Evolutionary conservation across 352 stramenopile species (phyloP).

Genomic region (Pythium phragmitis): DNA sequence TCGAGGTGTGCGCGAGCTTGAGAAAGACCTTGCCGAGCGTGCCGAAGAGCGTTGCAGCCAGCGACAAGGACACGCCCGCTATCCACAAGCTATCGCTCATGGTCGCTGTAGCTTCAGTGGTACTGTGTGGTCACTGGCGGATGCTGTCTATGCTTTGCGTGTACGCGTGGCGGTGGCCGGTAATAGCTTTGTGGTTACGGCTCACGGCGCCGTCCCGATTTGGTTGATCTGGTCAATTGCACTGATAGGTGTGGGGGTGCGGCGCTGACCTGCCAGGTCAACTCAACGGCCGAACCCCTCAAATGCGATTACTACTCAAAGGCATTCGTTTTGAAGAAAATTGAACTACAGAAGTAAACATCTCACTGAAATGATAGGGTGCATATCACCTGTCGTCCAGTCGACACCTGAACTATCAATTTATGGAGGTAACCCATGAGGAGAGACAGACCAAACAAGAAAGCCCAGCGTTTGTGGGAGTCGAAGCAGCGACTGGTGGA

Average conservation of each 20-base stretch:
- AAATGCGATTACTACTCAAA: not conserved
- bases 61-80: constrained; percentile 73
- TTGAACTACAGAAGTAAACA: constrained; percentile 4
- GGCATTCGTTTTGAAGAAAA: constrained; percentile 12
- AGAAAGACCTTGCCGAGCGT: constrained; percentile 87
- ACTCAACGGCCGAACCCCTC: constrained; percentile 5
- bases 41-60: constrained; percentile 81
- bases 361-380: not conserved
- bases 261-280: not conserved
- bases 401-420: not conserved
- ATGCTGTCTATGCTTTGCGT: not conserved
- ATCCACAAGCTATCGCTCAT: constrained; percentile 60
- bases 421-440: constrained; percentile 19
- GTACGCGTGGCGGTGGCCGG: not conserved
- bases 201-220: constrained; percentile 10
- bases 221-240: constrained; percentile 6
- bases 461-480: not conserved
- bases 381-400: not conserved
- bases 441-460: constrained; percentile 12
- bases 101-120: not conserved
- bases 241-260: constrained; percentile 2
- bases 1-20: constrained; percentile 77
- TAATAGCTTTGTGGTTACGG: constrained; percentile 2
- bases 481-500: not conserved
- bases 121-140: not conserved